These are phyloP conservation scores for Houttuynia cordata DNA, from an alignment of 164 flowering plant genomes.

Conservation along the genomic window DNA sequence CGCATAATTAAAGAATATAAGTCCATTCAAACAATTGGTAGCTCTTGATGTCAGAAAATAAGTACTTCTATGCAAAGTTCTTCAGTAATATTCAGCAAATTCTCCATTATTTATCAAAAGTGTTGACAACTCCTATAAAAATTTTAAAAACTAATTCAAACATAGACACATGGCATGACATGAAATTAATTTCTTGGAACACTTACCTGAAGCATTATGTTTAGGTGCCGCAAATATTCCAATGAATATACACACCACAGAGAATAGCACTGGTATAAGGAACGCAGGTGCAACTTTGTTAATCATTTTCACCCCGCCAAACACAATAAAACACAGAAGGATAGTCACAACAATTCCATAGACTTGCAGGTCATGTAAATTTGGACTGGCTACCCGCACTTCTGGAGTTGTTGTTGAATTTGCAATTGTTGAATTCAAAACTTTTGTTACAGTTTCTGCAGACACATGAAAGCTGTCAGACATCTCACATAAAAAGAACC, in stretches of 20 bases:
- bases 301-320: constrained; percentile 98
- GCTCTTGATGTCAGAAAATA: no score
- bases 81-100: no score
- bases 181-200: not conserved
- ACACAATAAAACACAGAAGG: constrained; percentile 81
- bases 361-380: constrained; percentile 86
- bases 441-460: constrained; percentile 61
- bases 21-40: no score
- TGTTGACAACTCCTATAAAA: no score
- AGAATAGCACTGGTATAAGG: constrained; percentile 81
- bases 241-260: constrained; percentile 74
- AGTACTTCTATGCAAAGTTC: no score
- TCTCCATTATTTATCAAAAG: no score
- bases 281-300: constrained; percentile 98
- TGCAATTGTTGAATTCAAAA: constrained; percentile 64
- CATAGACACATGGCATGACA: no score
- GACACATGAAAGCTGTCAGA: constrained; percentile 5
- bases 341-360: constrained; percentile 95
- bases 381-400: constrained; percentile 47
- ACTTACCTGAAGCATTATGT: constrained; percentile 57
- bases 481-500: not conserved
- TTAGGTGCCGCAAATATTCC: constrained; percentile 58
- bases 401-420: constrained; percentile 30
- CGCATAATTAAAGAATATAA: no score
- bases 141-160: no score